These are phyloP conservation scores for Cutaneotrichosporon dermatis DNA, from an alignment of 1,284 basidiomycete species.

Conservation along the genomic window DNA sequence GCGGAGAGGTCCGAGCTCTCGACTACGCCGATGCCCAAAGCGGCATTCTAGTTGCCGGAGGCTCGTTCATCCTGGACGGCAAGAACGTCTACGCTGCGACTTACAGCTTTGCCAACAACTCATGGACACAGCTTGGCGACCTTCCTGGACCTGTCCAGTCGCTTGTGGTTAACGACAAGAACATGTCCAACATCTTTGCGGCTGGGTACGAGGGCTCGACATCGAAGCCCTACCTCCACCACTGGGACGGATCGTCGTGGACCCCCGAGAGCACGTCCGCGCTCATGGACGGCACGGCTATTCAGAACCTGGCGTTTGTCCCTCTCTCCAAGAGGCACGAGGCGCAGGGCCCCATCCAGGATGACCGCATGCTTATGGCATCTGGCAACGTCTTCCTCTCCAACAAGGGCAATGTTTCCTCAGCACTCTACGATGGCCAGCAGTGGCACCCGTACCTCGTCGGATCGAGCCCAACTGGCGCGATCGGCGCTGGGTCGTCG, in stretches of 20 bases:
- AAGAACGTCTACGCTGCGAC: slow-evolving; percentile 63
- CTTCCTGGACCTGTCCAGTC: slow-evolving; percentile 88
- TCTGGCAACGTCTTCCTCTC: slow-evolving; percentile 70
- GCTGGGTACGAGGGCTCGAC: slow-evolving; percentile 70
- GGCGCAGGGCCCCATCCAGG: slow-evolving; percentile 61
- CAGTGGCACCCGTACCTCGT: slow-evolving; percentile 78
- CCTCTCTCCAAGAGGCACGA: slow-evolving; percentile 58
- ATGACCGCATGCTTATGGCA: slow-evolving; percentile 84
- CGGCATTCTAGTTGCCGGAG: slow-evolving; percentile 64
- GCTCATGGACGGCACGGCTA: slow-evolving; percentile 42
- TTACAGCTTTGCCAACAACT: slow-evolving; percentile 63
- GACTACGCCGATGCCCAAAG: slow-evolving; percentile 53
- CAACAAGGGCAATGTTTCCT: slow-evolving; percentile 70
- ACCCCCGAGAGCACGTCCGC: slow-evolving; percentile 55
- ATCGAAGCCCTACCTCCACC: slow-evolving; percentile 65
- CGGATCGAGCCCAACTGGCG: slow-evolving; percentile 63
- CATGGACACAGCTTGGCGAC: slow-evolving; percentile 64
- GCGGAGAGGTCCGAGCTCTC: slow-evolving; percentile 72
- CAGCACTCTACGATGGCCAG: slow-evolving; percentile 82
- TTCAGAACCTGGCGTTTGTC: slow-evolving; percentile 84
- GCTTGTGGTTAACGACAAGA: slow-evolving; percentile 74
- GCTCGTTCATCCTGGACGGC: slow-evolving; percentile 64
- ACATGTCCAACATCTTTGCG: slow-evolving; percentile 79
- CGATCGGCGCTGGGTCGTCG: slow-evolving; percentile 66
- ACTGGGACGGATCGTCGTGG: slow-evolving; percentile 79